Conservation (phyloP, 352 stramenopile genomes). For the Pythium sp. region DNA sequence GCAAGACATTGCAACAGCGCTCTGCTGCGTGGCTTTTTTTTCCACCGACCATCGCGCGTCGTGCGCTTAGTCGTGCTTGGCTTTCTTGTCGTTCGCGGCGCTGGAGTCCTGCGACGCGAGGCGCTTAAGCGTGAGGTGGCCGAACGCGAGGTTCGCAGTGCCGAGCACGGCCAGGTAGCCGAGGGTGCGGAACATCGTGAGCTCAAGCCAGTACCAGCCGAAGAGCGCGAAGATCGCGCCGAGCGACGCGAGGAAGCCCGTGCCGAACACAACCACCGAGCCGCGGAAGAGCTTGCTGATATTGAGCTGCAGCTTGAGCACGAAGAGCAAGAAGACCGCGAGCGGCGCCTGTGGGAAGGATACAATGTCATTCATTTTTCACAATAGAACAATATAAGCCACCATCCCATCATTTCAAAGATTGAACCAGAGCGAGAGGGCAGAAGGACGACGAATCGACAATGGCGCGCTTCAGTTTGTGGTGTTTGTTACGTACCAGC, state of each 20-base stretch:
- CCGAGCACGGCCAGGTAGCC: constrained; percentile 68
- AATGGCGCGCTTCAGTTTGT: background rate
- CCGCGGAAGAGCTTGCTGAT: constrained; percentile 65
- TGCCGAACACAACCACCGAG: constrained; percentile 63
- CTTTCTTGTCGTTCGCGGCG: constrained; percentile 33
- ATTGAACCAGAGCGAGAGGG: constrained; percentile 5
- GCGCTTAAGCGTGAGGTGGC: constrained; percentile 76
- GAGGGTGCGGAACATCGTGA: constrained; percentile 87
- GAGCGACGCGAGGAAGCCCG: constrained; percentile 73
- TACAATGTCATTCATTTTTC: background rate
- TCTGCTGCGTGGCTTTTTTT: background rate
- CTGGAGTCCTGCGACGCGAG: constrained; percentile 37
- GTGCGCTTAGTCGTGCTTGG: constrained; percentile 52
- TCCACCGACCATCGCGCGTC: background rate
- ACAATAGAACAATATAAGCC: background rate
- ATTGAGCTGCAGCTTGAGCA: constrained; percentile 59
- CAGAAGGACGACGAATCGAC: background rate
- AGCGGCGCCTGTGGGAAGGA: constrained; percentile 32
- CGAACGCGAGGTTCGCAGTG: constrained; percentile 53
- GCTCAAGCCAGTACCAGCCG: constrained; percentile 82
- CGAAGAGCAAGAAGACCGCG: constrained; percentile 58
- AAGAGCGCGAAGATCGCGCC: constrained; percentile 78
- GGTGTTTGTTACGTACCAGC: constrained; percentile 27
- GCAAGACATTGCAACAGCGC: background rate
- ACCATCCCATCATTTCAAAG: background rate